Conservation (phyloP, 176 grass and related monocot species). For the Elaeis guineensis region DNA sequence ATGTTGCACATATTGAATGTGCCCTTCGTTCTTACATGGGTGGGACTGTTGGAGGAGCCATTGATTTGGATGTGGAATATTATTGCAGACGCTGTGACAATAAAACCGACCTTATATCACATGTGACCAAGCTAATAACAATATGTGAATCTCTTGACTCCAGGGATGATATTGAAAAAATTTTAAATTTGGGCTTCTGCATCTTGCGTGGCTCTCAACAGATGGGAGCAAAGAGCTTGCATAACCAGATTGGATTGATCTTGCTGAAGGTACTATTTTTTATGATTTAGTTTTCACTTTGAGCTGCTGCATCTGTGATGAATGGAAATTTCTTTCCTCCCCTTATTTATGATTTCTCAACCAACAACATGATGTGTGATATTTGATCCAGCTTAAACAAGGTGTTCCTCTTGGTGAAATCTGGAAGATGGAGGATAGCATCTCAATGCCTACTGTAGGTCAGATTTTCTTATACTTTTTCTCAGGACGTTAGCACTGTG, state of each 20-base stretch:
- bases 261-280: slow-evolving; percentile 49
- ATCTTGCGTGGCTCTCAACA: slow-evolving; percentile 58
- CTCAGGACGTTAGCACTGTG: background rate
- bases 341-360: slow-evolving; percentile 12
- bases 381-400: slow-evolving; percentile 58
- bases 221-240: slow-evolving; percentile 44
- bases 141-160: slow-evolving; percentile 54
- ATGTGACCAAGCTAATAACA: slow-evolving; percentile 46
- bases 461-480: background rate
- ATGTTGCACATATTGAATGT: slow-evolving; percentile 76
- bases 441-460: slow-evolving; percentile 6
- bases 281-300: too few relatives aligned
- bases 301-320: too few relatives aligned
- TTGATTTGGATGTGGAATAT: slow-evolving; percentile 81
- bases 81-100: slow-evolving; percentile 81
- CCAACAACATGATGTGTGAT: slow-evolving; percentile 28
- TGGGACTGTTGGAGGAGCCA: slow-evolving; percentile 79
- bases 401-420: slow-evolving; percentile 56
- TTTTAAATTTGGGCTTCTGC: slow-evolving; percentile 59
- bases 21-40: slow-evolving; percentile 78
- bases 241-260: slow-evolving; percentile 32
- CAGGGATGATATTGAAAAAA: slow-evolving; percentile 42
- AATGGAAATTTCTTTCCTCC: too few relatives aligned
- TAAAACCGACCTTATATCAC: slow-evolving; percentile 67
- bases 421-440: slow-evolving; percentile 44